Conservation (phyloP, 164 flowering plant species). For the Vitis labrusca region DNA sequence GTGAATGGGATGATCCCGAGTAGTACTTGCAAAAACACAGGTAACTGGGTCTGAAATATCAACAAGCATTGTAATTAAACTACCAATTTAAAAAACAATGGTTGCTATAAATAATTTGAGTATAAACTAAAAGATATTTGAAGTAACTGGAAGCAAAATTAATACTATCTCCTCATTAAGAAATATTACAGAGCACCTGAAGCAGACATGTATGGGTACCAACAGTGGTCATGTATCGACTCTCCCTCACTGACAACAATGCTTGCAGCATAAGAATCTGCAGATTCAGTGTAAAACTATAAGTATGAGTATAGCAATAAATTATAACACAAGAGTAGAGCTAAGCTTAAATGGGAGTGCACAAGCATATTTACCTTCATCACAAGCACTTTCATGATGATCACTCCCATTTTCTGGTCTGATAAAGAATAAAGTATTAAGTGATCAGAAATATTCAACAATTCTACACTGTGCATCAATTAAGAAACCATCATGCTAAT, state of each 20-base stretch:
- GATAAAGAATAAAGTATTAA: slow-evolving; percentile 13
- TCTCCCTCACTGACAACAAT: slow-evolving; percentile 77
- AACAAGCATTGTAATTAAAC: slow-evolving; percentile 11
- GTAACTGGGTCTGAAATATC: slow-evolving; percentile 67
- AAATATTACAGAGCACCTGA: slow-evolving; percentile 51
- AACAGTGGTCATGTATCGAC: slow-evolving; percentile 90
- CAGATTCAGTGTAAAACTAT: slow-evolving; percentile 9
- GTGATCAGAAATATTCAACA: slow-evolving; percentile 4
- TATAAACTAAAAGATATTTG: neutral
- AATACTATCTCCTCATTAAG: neutral
- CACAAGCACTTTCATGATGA: slow-evolving; percentile 22
- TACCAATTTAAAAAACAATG: slow-evolving; percentile 5
- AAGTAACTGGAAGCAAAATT: slow-evolving; percentile 7
- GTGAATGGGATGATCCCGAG: slow-evolving; percentile 98
- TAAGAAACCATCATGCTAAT: neutral
- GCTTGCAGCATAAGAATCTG: slow-evolving; percentile 80
- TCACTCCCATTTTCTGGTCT: slow-evolving; percentile 47
- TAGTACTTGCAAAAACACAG: slow-evolving; percentile 87
- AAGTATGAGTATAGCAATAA: neutral
- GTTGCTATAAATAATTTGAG: neutral
- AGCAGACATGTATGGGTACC: slow-evolving; percentile 96
- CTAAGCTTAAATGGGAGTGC: neutral
- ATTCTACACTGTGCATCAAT: neutral
- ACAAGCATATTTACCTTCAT: slow-evolving; percentile 42
- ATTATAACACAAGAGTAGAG: neutral